These are phyloP conservation scores for Flaveria linearis DNA, from an alignment of 129 eudicot genomes.

Conservation along the genomic window DNA sequence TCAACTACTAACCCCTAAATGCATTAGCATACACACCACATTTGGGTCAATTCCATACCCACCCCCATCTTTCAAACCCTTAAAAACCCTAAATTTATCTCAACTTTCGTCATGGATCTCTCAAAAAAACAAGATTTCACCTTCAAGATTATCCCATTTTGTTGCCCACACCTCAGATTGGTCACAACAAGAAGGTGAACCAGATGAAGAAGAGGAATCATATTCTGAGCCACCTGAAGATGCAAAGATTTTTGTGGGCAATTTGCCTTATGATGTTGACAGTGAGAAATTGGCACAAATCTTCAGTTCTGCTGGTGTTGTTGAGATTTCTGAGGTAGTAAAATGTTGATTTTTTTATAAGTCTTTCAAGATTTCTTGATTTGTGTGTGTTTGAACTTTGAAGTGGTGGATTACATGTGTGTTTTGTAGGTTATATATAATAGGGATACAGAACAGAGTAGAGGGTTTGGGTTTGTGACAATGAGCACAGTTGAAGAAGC, in stretches of 20 bases:
- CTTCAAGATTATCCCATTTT: slow-evolving; percentile 32
- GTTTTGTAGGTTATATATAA: slow-evolving; percentile 50
- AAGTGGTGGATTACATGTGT: slow-evolving; percentile 15
- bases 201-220: slow-evolving; percentile 42
- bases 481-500: slow-evolving; percentile 64
- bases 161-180: slow-evolving; percentile 51
- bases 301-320: slow-evolving; percentile 77
- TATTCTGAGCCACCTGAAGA: slow-evolving; percentile 69
- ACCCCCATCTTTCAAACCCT: slow-evolving; percentile 33
- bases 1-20: slow-evolving; percentile 38
- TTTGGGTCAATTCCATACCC: slow-evolving; percentile 19
- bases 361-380: background rate
- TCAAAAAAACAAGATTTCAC: slow-evolving; percentile 40
- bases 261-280: slow-evolving; percentile 67
- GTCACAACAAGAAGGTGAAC: slow-evolving; percentile 48
- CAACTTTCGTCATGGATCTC: slow-evolving; percentile 33
- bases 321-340: slow-evolving; percentile 83
- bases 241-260: slow-evolving; percentile 79
- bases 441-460: slow-evolving; percentile 51
- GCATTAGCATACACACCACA: slow-evolving; percentile 26
- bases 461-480: slow-evolving; percentile 68
- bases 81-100: slow-evolving; percentile 20
- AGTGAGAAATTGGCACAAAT: slow-evolving; percentile 75
- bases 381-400: background rate
- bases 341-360: background rate